Percentiles rank a stretch among this genome's conserved stretches.
Evolutionary conservation across 768 basidiomycete genomes (phyloP).

Genomic region (Mycena haematopus): DNA sequence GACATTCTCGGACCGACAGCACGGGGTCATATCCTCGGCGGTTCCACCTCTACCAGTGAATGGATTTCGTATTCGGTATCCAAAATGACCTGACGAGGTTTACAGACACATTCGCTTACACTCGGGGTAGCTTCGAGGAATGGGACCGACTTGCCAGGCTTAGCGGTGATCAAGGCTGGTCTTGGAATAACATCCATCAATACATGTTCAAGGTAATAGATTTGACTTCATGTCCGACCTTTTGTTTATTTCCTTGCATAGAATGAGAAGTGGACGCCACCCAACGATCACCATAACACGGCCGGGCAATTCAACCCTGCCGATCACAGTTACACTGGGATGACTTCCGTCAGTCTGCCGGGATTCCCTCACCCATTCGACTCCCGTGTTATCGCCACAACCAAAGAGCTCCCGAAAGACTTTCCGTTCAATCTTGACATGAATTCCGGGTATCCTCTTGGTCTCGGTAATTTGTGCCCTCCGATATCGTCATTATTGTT

Average conservation of each 20-base stretch:
- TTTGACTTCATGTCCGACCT: background rate
- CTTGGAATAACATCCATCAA: slow-evolving; percentile 32
- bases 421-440: slow-evolving; percentile 47
- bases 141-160: slow-evolving; percentile 57
- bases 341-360: slow-evolving; percentile 36
- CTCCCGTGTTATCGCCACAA: slow-evolving; percentile 34
- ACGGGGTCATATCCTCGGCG: slow-evolving; percentile 41
- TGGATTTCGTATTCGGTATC: background rate
- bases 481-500: no score
- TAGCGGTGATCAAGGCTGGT: slow-evolving; percentile 55
- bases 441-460: slow-evolving; percentile 42
- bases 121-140: slow-evolving; percentile 45
- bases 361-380: slow-evolving; percentile 36
- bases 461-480: slow-evolving; percentile 37
- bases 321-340: slow-evolving; percentile 38
- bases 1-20: background rate
- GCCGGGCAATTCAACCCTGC: slow-evolving; percentile 40
- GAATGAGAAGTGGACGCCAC: slow-evolving; percentile 9
- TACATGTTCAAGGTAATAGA: slow-evolving; percentile 33
- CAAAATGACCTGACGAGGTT: no score
- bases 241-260: background rate
- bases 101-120: slow-evolving; percentile 37
- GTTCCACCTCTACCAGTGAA: slow-evolving; percentile 40
- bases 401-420: slow-evolving; percentile 32
- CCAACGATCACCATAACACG: slow-evolving; percentile 40